These are phyloP conservation scores for Syzygium syzygioides DNA, from an alignment of 441 rosid genomes.

Conservation along the genomic window DNA sequence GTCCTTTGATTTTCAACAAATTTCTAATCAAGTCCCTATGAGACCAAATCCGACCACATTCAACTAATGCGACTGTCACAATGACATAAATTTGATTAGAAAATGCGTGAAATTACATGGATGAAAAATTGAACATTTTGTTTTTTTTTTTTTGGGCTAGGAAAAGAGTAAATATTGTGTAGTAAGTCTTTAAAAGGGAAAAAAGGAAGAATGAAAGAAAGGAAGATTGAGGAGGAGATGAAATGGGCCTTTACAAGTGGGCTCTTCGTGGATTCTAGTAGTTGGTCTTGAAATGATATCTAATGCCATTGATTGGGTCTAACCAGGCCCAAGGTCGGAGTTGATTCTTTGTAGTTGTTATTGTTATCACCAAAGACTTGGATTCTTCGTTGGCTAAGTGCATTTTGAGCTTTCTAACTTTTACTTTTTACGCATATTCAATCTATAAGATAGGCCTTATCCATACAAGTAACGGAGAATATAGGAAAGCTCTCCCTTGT, in stretches of 20 bases:
- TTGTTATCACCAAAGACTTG: no score
- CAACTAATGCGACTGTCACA: rapidly evolving
- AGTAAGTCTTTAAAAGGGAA: background rate
- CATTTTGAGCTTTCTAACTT: background rate
- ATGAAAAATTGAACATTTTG: background rate
- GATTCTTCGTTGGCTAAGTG: background rate
- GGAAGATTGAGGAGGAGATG: background rate
- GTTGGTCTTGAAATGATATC: background rate
- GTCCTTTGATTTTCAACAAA: background rate
- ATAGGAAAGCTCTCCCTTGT: no score
- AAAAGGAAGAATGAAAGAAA: background rate
- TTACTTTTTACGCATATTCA: background rate
- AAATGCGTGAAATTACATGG: background rate
- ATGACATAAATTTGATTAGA: background rate
- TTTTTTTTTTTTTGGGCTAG: background rate
- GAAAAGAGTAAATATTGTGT: background rate
- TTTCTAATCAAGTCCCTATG: background rate
- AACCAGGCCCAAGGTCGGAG: background rate
- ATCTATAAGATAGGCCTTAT: no score
- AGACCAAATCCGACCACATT: background rate
- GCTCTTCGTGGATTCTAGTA: background rate
- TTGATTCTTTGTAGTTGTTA: background rate
- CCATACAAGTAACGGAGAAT: no score
- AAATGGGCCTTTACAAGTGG: background rate
- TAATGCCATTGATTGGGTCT: background rate